These are phyloP conservation scores for Chaetoceros tenuissimus DNA, from an alignment of 108 stramenopile species.

Conservation along the genomic window DNA sequence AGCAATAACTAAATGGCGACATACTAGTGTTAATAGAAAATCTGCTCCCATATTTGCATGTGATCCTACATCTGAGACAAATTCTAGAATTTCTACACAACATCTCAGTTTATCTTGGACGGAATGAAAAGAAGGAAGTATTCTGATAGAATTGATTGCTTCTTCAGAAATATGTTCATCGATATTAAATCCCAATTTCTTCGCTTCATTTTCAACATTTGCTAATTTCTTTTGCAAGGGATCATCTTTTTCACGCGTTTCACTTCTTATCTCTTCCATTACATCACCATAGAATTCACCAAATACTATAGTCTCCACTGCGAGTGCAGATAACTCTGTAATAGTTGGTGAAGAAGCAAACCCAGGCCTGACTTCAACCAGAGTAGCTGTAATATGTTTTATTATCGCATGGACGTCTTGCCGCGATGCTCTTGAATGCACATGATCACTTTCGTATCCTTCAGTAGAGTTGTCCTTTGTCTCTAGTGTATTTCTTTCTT, in stretches of 20 bases:
- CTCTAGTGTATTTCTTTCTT: not conserved
- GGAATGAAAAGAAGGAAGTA: constrained; percentile 53
- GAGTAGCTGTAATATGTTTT: constrained; percentile 76
- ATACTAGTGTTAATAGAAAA: constrained; percentile 67
- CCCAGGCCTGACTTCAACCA: constrained; percentile 66
- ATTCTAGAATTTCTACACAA: constrained; percentile 70
- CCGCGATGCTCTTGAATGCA: constrained; percentile 25
- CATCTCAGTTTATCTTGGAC: constrained; percentile 60
- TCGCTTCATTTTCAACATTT: not conserved
- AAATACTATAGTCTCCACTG: constrained; percentile 75
- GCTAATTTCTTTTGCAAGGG: constrained; percentile 22
- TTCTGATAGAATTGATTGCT: constrained; percentile 43
- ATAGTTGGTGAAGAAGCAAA: constrained; percentile 52
- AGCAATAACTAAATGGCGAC: constrained; percentile 67
- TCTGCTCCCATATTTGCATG: constrained; percentile 60
- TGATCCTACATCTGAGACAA: constrained; percentile 15
- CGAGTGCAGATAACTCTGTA: constrained; percentile 62
- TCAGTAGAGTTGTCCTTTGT: not conserved
- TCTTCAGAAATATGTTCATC: constrained; percentile 19
- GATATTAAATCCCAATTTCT: constrained; percentile 9
- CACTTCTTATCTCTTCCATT: constrained; percentile 44
- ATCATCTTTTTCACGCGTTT: constrained; percentile 27
- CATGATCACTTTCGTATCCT: not conserved
- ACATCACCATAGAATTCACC: constrained; percentile 66
- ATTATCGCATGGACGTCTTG: constrained; percentile 78